Evolutionary conservation across 2,329 filamentous ascomycete genomes (phyloP).

Genomic region (Cladophialophora bantiana): DNA sequence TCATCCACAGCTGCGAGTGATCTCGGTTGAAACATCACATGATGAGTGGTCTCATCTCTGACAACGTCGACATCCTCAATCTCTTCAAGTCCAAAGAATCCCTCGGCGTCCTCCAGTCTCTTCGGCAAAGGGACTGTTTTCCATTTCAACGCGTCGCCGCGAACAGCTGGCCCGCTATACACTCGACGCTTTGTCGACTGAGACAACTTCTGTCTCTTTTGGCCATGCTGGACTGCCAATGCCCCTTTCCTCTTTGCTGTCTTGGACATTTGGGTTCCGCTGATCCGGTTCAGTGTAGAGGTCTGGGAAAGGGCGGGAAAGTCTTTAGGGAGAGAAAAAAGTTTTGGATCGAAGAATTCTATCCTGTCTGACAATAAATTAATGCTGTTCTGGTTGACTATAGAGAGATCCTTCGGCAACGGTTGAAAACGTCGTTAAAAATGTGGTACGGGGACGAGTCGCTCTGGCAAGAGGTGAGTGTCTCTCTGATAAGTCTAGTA

Average conservation of each 20-base stretch:
- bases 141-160: slow-evolving; percentile 65
- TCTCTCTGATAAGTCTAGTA: too few species aligned
- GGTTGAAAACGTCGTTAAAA: too few species aligned
- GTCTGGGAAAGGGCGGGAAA: not conserved
- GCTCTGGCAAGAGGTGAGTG: too few species aligned
- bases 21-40: slow-evolving; percentile 67
- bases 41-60: slow-evolving; percentile 65
- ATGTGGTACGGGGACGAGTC: too few species aligned
- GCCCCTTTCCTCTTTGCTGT: slow-evolving; percentile 45
- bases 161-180: slow-evolving; percentile 39
- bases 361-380: not conserved
- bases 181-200: slow-evolving; percentile 2
- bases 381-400: not conserved
- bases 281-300: not conserved
- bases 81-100: slow-evolving; percentile 90
- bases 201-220: slow-evolving; percentile 30
- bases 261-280: slow-evolving; percentile 30
- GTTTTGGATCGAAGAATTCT: not conserved
- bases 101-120: slow-evolving; percentile 85
- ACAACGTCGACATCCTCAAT: slow-evolving; percentile 91
- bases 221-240: slow-evolving; percentile 23
- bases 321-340: not conserved
- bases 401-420: too few species aligned
- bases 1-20: slow-evolving; percentile 42
- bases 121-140: slow-evolving; percentile 73